A percentile compares a stretch with the other conserved stretches of the same genome.
These are phyloP conservation scores for Thalassiosira hispida DNA, from an alignment of 352 stramenopile genomes.

Conservation along the genomic window DNA sequence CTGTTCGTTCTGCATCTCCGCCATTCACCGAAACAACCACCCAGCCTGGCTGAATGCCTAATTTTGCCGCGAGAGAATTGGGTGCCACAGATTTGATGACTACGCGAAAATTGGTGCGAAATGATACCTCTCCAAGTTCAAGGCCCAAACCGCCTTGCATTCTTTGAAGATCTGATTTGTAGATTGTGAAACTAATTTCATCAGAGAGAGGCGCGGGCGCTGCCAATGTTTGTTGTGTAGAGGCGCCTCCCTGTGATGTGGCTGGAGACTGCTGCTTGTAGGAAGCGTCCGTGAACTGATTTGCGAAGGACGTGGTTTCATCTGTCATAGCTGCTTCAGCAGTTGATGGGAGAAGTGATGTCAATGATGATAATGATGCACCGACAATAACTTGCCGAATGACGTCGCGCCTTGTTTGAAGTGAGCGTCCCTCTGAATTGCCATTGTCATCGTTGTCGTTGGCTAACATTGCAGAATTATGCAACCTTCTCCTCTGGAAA, in stretches of 20 bases:
- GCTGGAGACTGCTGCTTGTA: conserved; percentile 31
- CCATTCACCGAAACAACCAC: conserved; percentile 72
- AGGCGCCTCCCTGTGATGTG: neutral
- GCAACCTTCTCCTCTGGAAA: too few relatives aligned
- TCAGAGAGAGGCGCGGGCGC: conserved; percentile 37
- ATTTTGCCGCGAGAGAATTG: conserved; percentile 61
- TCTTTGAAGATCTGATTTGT: conserved; percentile 56
- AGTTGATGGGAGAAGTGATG: neutral
- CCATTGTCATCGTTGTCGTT: neutral
- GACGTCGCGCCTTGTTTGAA: conserved; percentile 4
- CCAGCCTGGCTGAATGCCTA: conserved; percentile 71
- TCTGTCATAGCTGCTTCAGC: conserved; percentile 62
- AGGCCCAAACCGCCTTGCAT: conserved; percentile 67
- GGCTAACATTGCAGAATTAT: too few relatives aligned
- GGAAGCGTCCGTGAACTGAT: conserved; percentile 31
- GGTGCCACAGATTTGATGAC: conserved; percentile 72
- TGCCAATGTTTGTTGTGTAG: neutral
- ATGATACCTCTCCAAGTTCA: conserved; percentile 72
- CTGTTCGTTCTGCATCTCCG: conserved; percentile 67
- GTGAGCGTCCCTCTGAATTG: neutral
- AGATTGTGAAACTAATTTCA: conserved; percentile 66
- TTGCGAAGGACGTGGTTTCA: conserved; percentile 68
- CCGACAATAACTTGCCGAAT: conserved; percentile 17
- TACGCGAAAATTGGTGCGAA: conserved; percentile 73
- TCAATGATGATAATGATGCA: neutral